These are phyloP conservation scores for Diddensiella santjacobensis DNA, from an alignment of 805 yeast species.

Conservation along the genomic window DNA sequence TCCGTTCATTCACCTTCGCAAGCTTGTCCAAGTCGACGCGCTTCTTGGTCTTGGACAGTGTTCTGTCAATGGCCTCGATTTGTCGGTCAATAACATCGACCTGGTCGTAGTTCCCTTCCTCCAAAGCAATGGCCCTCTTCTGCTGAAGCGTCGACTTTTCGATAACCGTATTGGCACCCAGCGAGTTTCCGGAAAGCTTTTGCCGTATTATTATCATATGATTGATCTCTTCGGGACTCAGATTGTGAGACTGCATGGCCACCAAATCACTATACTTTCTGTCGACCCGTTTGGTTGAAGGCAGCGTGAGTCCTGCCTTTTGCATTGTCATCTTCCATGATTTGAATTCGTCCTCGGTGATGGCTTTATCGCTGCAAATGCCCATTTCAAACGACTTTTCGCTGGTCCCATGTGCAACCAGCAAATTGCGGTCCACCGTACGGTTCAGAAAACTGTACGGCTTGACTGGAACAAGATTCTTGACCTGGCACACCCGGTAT, in stretches of 20 bases:
- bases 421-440: conserved; percentile 54
- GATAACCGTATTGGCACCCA: conserved; percentile 72
- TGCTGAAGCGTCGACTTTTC: conserved; percentile 68
- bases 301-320: conserved; percentile 54
- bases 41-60: conserved; percentile 9
- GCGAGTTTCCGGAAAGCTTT: conserved; percentile 51
- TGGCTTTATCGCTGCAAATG: conserved; percentile 72
- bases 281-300: conserved; percentile 60
- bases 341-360: conserved; percentile 68
- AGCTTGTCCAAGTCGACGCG: conserved; percentile 39
- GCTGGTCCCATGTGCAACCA: conserved; percentile 77
- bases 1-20: conserved; percentile 76
- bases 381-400: conserved; percentile 73
- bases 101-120: conserved; percentile 31
- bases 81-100: conserved; percentile 33
- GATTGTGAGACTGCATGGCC: conserved; percentile 57
- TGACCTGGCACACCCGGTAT: conserved; percentile 82
- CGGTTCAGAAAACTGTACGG: conserved; percentile 50
- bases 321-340: conserved; percentile 60
- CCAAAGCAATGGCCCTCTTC: conserved; percentile 71
- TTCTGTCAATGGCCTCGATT: conserved; percentile 29
- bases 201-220: conserved; percentile 73
- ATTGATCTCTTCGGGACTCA: conserved; percentile 70
- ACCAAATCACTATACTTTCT: conserved; percentile 61
- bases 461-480: conserved; percentile 47